These are phyloP conservation scores for Periconia sp. DNA, from an alignment of 2,329 filamentous ascomycete species.

Conservation along the genomic window DNA sequence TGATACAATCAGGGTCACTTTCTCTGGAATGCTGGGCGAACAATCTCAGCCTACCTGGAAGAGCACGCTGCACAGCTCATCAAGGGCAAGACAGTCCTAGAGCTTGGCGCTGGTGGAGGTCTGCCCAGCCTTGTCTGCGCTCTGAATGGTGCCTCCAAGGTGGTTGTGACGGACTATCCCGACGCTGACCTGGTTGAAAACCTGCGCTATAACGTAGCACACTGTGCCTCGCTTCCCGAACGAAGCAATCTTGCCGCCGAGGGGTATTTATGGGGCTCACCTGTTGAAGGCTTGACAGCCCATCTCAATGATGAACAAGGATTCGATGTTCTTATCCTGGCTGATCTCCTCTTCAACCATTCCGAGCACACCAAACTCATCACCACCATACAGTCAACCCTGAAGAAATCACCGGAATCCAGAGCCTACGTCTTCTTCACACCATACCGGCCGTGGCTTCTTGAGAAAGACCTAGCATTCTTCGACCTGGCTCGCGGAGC, in stretches of 20 bases:
- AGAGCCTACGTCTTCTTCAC: conserved; percentile 90
- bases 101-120: conserved; percentile 87
- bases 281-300: conserved; percentile 63
- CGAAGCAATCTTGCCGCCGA: conserved; percentile 48
- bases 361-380: conserved; percentile 82
- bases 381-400: conserved; percentile 70
- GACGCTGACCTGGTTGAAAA: conserved; percentile 83
- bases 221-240: conserved; percentile 54
- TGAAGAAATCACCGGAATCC: conserved; percentile 63
- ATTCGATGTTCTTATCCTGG: conserved; percentile 85
- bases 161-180: conserved; percentile 88
- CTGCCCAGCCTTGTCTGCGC: conserved; percentile 81
- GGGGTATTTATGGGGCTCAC: conserved; percentile 85
- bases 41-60: conserved; percentile 80
- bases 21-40: conserved; percentile 88
- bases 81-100: conserved; percentile 73
- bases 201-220: conserved; percentile 75
- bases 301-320: conserved; percentile 58
- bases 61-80: conserved; percentile 66
- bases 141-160: conserved; percentile 67
- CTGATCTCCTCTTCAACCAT: conserved; percentile 90
- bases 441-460: conserved; percentile 89
- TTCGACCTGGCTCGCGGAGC: conserved; percentile 75
- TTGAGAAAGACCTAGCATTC: conserved; percentile 83
- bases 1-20: conserved; percentile 68